Base-by-base conservation (phyloP, 2,329 filamentous ascomycete species). In the Talaromyces sp. region DNA sequence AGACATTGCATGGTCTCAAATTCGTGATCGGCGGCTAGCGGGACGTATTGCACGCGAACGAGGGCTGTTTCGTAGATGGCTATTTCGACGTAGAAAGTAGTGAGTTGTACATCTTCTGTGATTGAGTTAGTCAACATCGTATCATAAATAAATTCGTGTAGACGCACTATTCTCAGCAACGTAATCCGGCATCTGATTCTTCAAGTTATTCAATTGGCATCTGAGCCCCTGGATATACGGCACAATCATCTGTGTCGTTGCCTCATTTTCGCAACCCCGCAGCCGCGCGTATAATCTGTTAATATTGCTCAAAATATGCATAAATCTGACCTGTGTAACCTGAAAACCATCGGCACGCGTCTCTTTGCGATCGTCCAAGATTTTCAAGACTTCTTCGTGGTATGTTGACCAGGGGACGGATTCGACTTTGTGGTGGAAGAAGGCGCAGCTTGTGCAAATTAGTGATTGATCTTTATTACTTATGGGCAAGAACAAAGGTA, bases 381-480 rank as follows among this genome's bases (percentile, higher is more conserved):
- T 67, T 7, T 79, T 72, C 0, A 88, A 75, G 33, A 81, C 84
- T 22, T 87, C 84, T 24, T 87, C 85, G 76, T 89, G 82, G 60
- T 86, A 82, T 0, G 82, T 68, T 0, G 82, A 87, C 87, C 86
- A 90, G 1, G 76, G 79, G 50, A 88, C 76, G 0, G 79, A 67
- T 62, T 87, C 84, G 59, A 81, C 77, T 54, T 81, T 81, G 27
- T 80, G 80, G 14, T 84, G 75, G 61, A 79, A 82, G 1, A 74
- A 74, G 3, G 79, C 72, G 60, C 77, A 72, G 35, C 81, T 84
- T 19, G 63, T 39, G 31, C 41, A 43, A 52, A 67, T 71, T 33
- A 64, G 43, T 14, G 9, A 2, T 11, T 31, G n/a, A 7, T 52
- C n/a, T 10, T 16, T 11, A 19, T n/a, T 45, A 45, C 3, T 68